A percentile compares a stretch with the other conserved stretches of the same genome.
Evolutionary conservation across 495 filamentous ascomycete genomes (phyloP).

Genomic region (Saxophila tyrrhenica): DNA sequence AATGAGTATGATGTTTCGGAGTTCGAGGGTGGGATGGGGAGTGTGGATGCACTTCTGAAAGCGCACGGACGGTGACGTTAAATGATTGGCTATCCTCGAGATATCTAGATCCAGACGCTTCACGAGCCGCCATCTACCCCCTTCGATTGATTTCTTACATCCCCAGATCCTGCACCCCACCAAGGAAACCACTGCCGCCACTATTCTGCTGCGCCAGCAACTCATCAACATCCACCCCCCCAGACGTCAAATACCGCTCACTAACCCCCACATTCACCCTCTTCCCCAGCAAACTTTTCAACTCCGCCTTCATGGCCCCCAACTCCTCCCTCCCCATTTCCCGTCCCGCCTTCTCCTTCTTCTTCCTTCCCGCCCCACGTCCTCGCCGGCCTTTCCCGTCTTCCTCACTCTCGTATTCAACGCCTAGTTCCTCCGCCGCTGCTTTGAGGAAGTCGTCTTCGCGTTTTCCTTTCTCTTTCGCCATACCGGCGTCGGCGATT

Average conservation of each 20-base stretch:
- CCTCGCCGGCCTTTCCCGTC: constrained; percentile 54
- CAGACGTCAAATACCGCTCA: constrained; percentile 74
- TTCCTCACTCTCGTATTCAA: constrained; percentile 80
- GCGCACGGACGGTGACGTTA: neutral
- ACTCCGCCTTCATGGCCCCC: constrained; percentile 45
- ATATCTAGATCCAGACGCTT: no score
- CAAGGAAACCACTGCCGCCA: constrained; percentile 49
- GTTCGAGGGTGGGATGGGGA: constrained; percentile 66
- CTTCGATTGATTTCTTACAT: no score
- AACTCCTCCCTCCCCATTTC: constrained; percentile 61
- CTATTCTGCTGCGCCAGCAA: constrained; percentile 45
- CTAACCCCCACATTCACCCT: constrained; percentile 86
- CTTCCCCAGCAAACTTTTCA: constrained; percentile 56
- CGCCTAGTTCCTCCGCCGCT: constrained; percentile 85
- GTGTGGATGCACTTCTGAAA: constrained; percentile 17
- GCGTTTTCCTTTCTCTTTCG: constrained; percentile 72
- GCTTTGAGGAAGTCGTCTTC: constrained; percentile 75
- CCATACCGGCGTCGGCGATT: constrained; percentile 68
- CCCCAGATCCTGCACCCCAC: constrained; percentile 43
- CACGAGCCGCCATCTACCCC: no score
- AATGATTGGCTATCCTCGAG: no score
- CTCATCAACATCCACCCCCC: constrained; percentile 69
- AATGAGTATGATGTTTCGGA: constrained; percentile 79
- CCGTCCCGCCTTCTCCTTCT: constrained; percentile 60
- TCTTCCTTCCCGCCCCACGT: constrained; percentile 54